Evolutionary conservation across 2,329 filamentous ascomycete species (phyloP).

Genomic region (Clathrospora elynae): DNA sequence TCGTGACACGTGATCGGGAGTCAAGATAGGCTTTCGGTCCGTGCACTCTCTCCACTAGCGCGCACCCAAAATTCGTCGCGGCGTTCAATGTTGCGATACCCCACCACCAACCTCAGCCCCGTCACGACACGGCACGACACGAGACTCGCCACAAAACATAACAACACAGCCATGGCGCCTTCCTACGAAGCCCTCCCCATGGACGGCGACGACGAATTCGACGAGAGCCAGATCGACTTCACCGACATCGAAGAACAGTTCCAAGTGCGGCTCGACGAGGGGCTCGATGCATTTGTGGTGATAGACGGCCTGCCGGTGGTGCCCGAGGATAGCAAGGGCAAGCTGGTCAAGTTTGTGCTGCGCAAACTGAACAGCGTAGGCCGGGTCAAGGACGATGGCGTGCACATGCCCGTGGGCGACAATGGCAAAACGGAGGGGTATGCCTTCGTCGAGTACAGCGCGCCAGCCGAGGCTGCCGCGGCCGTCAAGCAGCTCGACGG

Average conservation of each 20-base stretch:
- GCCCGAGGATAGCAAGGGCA: constrained; percentile 86
- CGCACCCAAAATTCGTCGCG: constrained; percentile 15
- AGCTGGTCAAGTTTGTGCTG: constrained; percentile 93
- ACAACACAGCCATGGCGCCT: constrained; percentile 74
- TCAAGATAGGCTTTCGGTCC: no score
- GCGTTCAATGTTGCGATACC: constrained; percentile 4
- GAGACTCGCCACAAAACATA: constrained; percentile 23
- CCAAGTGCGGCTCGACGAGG: constrained; percentile 93
- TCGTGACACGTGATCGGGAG: no score
- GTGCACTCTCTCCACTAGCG: constrained; percentile 17
- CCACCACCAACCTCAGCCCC: no score
- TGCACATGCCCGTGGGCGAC: constrained; percentile 93
- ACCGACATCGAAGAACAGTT: constrained; percentile 93
- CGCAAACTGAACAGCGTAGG: constrained; percentile 90
- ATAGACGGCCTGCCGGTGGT: constrained; percentile 92
- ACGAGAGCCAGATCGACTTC: constrained; percentile 93
- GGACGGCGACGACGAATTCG: constrained; percentile 83
- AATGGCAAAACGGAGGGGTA: constrained; percentile 88
- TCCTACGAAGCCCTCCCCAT: constrained; percentile 86
- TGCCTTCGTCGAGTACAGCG: constrained; percentile 95
- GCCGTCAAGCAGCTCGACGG: constrained; percentile 88
- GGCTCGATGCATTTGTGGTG: constrained; percentile 94
- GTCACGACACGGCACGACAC: no score
- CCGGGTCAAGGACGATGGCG: constrained; percentile 80
- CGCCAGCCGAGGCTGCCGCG: constrained; percentile 83